A percentile compares a stretch with the other conserved stretches of the same genome.
phyloP scores from a whole-genome alignment of 2,329 filamentous ascomycete species.

The Pseudocercospora pini-densiflorae region DNA sequence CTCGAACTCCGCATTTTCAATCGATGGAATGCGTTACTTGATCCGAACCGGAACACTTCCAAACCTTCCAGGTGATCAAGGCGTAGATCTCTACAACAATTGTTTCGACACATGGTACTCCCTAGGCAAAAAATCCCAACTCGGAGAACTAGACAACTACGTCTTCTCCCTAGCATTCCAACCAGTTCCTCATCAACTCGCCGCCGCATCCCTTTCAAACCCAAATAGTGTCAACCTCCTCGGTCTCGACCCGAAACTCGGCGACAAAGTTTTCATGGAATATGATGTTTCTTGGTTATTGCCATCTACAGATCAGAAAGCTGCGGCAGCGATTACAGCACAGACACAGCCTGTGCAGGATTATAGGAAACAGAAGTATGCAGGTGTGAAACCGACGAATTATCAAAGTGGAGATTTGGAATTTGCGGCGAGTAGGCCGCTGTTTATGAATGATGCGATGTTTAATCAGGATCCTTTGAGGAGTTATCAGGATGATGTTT shows the following conservation, averaged over 20 bases:
- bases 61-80: slow-evolving; percentile 31
- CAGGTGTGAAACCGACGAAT: slow-evolving; percentile 25
- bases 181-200: slow-evolving; percentile 27
- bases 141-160: slow-evolving; percentile 22
- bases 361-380: slow-evolving; percentile 27
- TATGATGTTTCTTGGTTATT: slow-evolving; percentile 31
- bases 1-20: slow-evolving; percentile 25
- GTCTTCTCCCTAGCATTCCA: slow-evolving; percentile 29
- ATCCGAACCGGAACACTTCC: slow-evolving; percentile 48
- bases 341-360: slow-evolving; percentile 27
- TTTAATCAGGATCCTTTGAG: slow-evolving; percentile 31
- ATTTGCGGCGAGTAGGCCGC: slow-evolving; percentile 25
- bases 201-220: slow-evolving; percentile 22
- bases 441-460: slow-evolving; percentile 37
- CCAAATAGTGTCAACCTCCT: slow-evolving; percentile 29
- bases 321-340: slow-evolving; percentile 23
- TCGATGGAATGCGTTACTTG: slow-evolving; percentile 42
- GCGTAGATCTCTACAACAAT: slow-evolving; percentile 26
- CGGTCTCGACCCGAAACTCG: slow-evolving; percentile 24
- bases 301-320: slow-evolving; percentile 20
- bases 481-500: slow-evolving; percentile 26
- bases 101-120: slow-evolving; percentile 26
- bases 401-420: slow-evolving; percentile 26
- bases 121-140: slow-evolving; percentile 14
- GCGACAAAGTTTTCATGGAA: slow-evolving; percentile 31